These are phyloP conservation scores for Syzygium malaccense DNA, from an alignment of 441 rosid genomes.

Conservation along the genomic window DNA sequence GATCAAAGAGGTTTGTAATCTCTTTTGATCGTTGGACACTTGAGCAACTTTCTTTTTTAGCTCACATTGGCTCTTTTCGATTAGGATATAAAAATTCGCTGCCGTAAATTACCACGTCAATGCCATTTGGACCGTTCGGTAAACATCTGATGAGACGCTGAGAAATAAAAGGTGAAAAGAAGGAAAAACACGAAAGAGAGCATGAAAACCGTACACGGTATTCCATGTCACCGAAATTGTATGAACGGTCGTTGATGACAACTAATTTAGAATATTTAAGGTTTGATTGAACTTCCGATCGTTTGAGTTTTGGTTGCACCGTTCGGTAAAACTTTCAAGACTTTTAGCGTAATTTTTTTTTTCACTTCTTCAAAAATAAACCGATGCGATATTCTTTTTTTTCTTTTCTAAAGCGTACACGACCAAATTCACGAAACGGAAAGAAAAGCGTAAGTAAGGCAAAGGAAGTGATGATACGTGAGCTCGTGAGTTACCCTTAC, in stretches of 20 bases:
- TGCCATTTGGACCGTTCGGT: background rate
- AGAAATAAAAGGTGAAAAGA: background rate
- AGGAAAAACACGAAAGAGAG: background rate
- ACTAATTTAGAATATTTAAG: too few species aligned
- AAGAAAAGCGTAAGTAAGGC: background rate
- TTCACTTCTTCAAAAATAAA: background rate
- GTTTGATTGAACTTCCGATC: too few species aligned
- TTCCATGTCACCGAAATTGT: background rate
- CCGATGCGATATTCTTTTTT: background rate
- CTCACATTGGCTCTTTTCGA: background rate
- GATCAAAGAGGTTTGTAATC: accelerated
- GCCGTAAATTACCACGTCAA: background rate
- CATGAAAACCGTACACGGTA: background rate
- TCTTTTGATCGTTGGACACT: background rate
- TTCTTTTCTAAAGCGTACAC: background rate
- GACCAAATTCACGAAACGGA: background rate
- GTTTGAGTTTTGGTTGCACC: too few species aligned
- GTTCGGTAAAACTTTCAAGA: background rate
- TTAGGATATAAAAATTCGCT: too few species aligned
- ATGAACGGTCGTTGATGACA: background rate
- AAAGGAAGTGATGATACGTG: background rate
- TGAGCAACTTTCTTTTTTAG: background rate
- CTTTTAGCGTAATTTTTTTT: background rate
- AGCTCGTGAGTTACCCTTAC: background rate
- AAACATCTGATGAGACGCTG: background rate